Conservation (phyloP, 768 basidiomycete species). For the Lentinula sp. region DNA sequence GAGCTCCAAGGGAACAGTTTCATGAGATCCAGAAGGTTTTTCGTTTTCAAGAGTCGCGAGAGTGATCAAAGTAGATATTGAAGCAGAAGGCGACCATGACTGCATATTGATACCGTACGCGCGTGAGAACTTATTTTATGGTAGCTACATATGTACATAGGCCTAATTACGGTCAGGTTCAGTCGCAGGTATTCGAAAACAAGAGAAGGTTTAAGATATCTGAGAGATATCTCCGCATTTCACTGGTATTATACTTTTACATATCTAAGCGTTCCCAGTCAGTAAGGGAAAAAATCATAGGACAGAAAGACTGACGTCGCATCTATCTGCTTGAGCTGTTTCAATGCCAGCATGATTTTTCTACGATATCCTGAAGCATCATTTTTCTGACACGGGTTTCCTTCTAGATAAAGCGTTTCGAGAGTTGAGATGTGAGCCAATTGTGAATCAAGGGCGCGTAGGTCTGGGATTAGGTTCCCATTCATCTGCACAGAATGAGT, state of each 20-base stretch:
- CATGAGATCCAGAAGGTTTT: constrained; percentile 14
- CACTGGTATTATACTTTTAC: not conserved
- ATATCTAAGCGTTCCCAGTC: not conserved
- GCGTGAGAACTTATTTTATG: not conserved
- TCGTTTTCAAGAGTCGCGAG: constrained; percentile 35
- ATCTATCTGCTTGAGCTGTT: constrained; percentile 90
- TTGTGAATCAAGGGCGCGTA: constrained; percentile 62
- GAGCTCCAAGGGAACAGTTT: constrained; percentile 47
- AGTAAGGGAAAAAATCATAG: not conserved
- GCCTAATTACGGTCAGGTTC: no score
- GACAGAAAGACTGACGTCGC: constrained; percentile 66
- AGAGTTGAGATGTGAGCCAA: constrained; percentile 55
- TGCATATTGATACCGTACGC: constrained; percentile 7
- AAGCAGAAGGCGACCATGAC: constrained; percentile 31
- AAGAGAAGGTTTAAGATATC: not conserved
- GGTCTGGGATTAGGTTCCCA: constrained; percentile 74
- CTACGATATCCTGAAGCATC: constrained; percentile 79
- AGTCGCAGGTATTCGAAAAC: not conserved
- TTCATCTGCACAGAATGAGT: constrained; percentile 52
- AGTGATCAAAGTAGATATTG: constrained; percentile 30
- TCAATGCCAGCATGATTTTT: constrained; percentile 84
- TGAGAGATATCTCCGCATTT: not conserved
- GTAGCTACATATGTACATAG: no score
- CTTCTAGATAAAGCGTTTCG: constrained; percentile 90
- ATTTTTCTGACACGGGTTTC: constrained; percentile 81